phyloP scores from a whole-genome alignment of 2,329 filamentous ascomycete species.

The Dothideomycetidae sp. region DNA sequence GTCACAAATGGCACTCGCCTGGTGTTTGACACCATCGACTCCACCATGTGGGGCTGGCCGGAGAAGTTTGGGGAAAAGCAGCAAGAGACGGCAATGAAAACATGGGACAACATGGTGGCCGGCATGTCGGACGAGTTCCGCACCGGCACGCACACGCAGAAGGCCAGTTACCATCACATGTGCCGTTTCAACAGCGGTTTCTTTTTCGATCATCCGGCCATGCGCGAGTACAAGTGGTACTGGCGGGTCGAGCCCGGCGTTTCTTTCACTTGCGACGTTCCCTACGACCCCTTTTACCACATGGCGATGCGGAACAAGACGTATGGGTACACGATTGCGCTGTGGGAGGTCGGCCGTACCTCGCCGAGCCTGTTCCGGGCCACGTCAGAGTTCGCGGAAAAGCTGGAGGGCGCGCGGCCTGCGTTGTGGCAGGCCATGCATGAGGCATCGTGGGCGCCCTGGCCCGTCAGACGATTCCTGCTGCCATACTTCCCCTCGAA shows the following conservation, averaged over 20 bases:
- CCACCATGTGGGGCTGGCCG: slow-evolving; percentile 30
- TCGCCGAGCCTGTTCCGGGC: slow-evolving; percentile 33
- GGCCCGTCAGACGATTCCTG: slow-evolving; percentile 29
- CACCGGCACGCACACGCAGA: slow-evolving; percentile 10
- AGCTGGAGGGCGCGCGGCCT: slow-evolving; percentile 18
- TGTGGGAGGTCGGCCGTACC: slow-evolving; percentile 32
- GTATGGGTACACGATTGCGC: slow-evolving; percentile 39
- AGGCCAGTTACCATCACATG: slow-evolving; percentile 26
- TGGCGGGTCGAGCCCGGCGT: slow-evolving; percentile 48
- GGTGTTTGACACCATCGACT: slow-evolving; percentile 31
- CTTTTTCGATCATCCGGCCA: slow-evolving; percentile 28
- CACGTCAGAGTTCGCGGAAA: slow-evolving; percentile 33
- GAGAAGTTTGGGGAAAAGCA: slow-evolving; percentile 13
- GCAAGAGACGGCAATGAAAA: slow-evolving; percentile 2
- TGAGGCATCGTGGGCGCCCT: slow-evolving; percentile 12
- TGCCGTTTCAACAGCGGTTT: slow-evolving; percentile 28
- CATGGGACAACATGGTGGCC: slow-evolving; percentile 4
- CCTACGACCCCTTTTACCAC: slow-evolving; percentile 27
- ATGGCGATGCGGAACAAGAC: slow-evolving; percentile 23
- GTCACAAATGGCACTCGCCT: slow-evolving; percentile 8
- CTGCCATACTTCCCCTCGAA: slow-evolving; percentile 13
- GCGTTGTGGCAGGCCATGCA: slow-evolving; percentile 12
- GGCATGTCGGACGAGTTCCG: slow-evolving; percentile 4
- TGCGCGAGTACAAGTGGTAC: slow-evolving; percentile 41
- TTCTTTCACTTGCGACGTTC: slow-evolving; percentile 37